Conservation (phyloP, 2,329 filamentous ascomycete species). For the Beauveria pseudobassiana region DNA sequence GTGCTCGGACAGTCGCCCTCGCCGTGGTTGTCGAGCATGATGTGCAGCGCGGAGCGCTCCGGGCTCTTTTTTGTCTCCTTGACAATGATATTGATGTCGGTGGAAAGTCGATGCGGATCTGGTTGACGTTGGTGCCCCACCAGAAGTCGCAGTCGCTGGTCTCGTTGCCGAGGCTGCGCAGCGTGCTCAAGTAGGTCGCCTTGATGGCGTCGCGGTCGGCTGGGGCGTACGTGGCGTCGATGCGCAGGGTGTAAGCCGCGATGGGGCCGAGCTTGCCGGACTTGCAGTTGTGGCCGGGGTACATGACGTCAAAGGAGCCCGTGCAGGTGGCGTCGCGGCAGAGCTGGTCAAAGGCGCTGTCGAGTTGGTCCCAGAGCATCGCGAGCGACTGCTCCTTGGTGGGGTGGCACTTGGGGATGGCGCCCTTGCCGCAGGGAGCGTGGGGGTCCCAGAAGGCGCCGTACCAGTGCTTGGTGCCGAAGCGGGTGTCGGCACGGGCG, state of each 20-base stretch:
- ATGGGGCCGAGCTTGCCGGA: constrained; percentile 4
- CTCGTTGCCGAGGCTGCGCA: constrained; percentile 9
- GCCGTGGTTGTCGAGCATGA: constrained; percentile 7
- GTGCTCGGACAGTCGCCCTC: constrained; percentile 6
- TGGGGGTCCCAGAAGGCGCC: constrained; percentile 9
- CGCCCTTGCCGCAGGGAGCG: constrained; percentile 7
- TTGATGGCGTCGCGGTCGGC: constrained; percentile 11
- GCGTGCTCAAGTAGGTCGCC: constrained; percentile 10
- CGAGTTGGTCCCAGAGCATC: constrained; percentile 11
- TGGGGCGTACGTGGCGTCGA: constrained; percentile 10
- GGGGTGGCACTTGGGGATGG: constrained; percentile 11
- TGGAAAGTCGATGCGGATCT: constrained; percentile 3
- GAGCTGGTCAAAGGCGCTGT: constrained; percentile 10
- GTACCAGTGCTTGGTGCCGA: constrained; percentile 11
- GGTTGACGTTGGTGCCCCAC: constrained; percentile 2
- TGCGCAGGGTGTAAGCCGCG: constrained; percentile 5
- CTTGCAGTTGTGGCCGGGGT: constrained; percentile 9
- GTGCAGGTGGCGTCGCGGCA: constrained; percentile 9
- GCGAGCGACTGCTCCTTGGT: constrained; percentile 5
- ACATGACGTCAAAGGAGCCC: constrained; percentile 9
- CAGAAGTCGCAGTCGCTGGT: constrained; percentile 8
- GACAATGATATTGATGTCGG: constrained; percentile 10
- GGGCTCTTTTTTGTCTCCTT: background rate
- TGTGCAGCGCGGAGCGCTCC: constrained; percentile 11
- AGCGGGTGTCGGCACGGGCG: constrained; percentile 9